Evolutionary conservation across 257 asterid genomes (phyloP).

Genomic region (Fraxinus anomala): DNA sequence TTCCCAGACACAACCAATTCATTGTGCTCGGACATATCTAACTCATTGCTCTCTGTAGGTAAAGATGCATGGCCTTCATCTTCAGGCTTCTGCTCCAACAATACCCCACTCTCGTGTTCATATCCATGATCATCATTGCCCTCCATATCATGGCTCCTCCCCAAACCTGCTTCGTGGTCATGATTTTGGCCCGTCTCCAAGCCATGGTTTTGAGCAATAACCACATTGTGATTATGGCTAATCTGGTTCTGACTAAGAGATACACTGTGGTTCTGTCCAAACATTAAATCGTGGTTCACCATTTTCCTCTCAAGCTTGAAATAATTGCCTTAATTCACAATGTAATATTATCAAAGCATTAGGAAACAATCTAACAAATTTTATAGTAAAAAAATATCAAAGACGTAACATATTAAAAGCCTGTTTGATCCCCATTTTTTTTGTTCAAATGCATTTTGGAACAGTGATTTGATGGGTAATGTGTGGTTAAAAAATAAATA

Average conservation of each 20-base stretch:
- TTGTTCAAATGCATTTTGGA: too few species aligned
- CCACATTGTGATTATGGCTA: slow-evolving; percentile 52
- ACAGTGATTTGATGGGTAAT: too few species aligned
- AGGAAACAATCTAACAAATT: neutral
- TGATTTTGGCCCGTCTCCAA: slow-evolving; percentile 50
- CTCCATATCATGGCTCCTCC: slow-evolving; percentile 41
- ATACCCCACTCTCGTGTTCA: slow-evolving; percentile 53
- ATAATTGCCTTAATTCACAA: slow-evolving; percentile 21
- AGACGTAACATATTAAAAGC: neutral
- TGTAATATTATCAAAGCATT: slow-evolving; percentile 10
- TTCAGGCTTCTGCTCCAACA: slow-evolving; percentile 63
- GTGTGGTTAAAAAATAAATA: too few species aligned
- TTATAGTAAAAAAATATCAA: neutral
- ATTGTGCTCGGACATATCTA: slow-evolving; percentile 58
- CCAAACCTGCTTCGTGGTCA: slow-evolving; percentile 49
- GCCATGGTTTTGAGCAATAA: slow-evolving; percentile 51
- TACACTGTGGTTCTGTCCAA: slow-evolving; percentile 49
- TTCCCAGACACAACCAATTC: slow-evolving; percentile 54
- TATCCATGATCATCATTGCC: slow-evolving; percentile 49
- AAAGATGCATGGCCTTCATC: slow-evolving; percentile 48
- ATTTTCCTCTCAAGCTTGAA: slow-evolving; percentile 35
- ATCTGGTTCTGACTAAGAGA: slow-evolving; percentile 57
- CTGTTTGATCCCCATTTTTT: too few species aligned
- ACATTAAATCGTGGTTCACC: slow-evolving; percentile 61
- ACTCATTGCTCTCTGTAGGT: slow-evolving; percentile 50